phyloP scores from a whole-genome alignment of 768 basidiomycete genomes.

The Suillus sp. region DNA sequence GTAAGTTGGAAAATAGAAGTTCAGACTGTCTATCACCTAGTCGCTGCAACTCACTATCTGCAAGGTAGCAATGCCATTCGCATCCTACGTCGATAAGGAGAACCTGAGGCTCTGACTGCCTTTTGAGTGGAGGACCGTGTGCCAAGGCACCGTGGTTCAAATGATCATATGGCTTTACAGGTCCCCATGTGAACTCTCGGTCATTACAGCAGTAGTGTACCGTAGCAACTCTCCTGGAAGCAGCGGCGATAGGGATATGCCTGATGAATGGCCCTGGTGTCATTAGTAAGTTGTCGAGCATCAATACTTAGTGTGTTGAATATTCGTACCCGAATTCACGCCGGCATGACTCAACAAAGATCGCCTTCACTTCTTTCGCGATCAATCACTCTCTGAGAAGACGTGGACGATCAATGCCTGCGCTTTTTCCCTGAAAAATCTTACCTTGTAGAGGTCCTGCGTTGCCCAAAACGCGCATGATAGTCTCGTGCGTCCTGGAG shows the following conservation, averaged over 20 bases:
- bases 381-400: too few species aligned
- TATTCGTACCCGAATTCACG: too few species aligned
- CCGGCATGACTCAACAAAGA: too few species aligned
- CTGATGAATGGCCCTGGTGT: too few species aligned
- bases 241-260: slow-evolving; percentile 80
- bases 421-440: too few species aligned
- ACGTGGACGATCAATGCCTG: too few species aligned
- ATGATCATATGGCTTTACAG: slow-evolving; percentile 56
- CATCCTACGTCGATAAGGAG: slow-evolving; percentile 94
- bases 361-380: too few species aligned
- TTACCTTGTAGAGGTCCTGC: too few species aligned
- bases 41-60: slow-evolving; percentile 49
- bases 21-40: slow-evolving; percentile 19
- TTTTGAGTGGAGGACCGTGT: slow-evolving; percentile 35
- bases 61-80: slow-evolving; percentile 67
- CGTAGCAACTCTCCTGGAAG: slow-evolving; percentile 84
- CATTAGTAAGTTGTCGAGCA: too few species aligned
- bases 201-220: slow-evolving; percentile 96
- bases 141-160: slow-evolving; percentile 52
- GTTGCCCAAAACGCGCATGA: too few species aligned
- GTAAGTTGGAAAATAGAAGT: slow-evolving; percentile 59
- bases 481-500: too few species aligned
- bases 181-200: slow-evolving; percentile 83
- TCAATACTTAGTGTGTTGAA: too few species aligned
- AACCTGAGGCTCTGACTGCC: slow-evolving; percentile 62